Base-by-base conservation (phyloP, 2,329 filamentous ascomycete genomes). In the Didymellaceae sp. region DNA sequence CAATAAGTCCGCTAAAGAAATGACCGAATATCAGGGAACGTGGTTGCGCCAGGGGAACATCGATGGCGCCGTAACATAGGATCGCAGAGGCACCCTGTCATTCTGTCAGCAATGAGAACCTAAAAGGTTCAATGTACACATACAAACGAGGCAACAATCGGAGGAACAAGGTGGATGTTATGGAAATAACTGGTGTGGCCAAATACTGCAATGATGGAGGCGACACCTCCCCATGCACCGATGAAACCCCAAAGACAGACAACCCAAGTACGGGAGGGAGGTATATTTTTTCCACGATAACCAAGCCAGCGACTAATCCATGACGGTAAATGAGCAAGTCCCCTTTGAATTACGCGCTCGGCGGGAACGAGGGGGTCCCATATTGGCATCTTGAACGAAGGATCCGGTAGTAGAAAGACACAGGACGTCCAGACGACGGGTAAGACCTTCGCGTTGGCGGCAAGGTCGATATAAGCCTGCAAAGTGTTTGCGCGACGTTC, bases 281-380 rank as follows among this genome's bases (percentile, higher is more conserved):
- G 46, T n/a, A 57, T 43, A 8, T 68, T 53, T 25, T 66, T 55
- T 13, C 64, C 58, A 21, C 76, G 68, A 43, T 76, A 73, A 31
- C 77, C 77, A 5, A 95, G 75, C 65, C 90, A 87, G 61, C 84
- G 82, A n/a, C 88, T 82, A 20, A 93, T 65, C 1, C 82, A 81
- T 47, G 76, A 77, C 0, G 91, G 91, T 2, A 95, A 68, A 31
- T 77, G 59, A 9, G 63, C 41, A 35, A 71, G 62, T 14, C 54
- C 60, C 16, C 46, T 55, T 31, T 68, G 66, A 68, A 70, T 64
- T 14, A 52, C 35, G 24, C 61, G 65, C 38, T 70, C 67, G 18
- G 50, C 63, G 17, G 59, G 62, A 11, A 69, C 63, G 11, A 67
- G 53, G 13, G 62, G 58, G 40, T 70, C 67, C 45, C 44, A 57